Evolutionary conservation across 2,329 filamentous ascomycete genomes (phyloP).

Genomic region (Exophiala sideris): DNA sequence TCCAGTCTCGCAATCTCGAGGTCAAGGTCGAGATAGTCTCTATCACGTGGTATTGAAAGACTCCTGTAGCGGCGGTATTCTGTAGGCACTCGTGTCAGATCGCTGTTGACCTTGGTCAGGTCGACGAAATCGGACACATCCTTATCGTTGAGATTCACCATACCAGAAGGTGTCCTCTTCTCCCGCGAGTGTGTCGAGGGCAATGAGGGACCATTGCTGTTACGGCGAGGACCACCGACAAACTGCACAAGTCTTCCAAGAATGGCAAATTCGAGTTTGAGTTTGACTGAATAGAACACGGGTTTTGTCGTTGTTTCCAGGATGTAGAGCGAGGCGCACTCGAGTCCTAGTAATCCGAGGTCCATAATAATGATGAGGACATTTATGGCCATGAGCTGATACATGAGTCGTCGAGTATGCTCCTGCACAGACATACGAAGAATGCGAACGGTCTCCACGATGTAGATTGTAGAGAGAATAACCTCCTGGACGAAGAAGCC

Average conservation of each 20-base stretch:
- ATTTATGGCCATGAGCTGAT: slow-evolving; percentile 50
- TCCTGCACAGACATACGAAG: slow-evolving; percentile 45
- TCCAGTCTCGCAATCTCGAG: slow-evolving; percentile 24
- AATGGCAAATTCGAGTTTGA: slow-evolving; percentile 51
- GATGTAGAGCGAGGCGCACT: slow-evolving; percentile 44
- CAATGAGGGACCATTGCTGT: slow-evolving; percentile 1
- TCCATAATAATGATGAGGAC: slow-evolving; percentile 48
- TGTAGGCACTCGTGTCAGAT: slow-evolving; percentile 39
- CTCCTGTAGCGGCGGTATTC: slow-evolving; percentile 10
- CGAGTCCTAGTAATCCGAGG: slow-evolving; percentile 41
- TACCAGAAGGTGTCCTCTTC: slow-evolving; percentile 7
- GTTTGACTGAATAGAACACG: slow-evolving; percentile 48
- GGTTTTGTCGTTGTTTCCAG: slow-evolving; percentile 49
- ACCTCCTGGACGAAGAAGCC: slow-evolving; percentile 57
- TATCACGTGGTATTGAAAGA: not conserved
- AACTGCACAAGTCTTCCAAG: slow-evolving; percentile 44
- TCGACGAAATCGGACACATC: slow-evolving; percentile 46
- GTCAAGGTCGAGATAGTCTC: slow-evolving; percentile 15
- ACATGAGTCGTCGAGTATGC: slow-evolving; percentile 45
- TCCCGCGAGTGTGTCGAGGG: slow-evolving; percentile 6
- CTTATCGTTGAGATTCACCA: slow-evolving; percentile 26
- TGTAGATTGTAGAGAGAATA: slow-evolving; percentile 53
- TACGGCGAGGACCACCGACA: slow-evolving; percentile 28
- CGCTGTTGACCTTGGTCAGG: slow-evolving; percentile 40
- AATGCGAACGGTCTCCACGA: slow-evolving; percentile 52